Conservation (phyloP, 306 rosid genomes). For the Corylus heterophylla region DNA sequence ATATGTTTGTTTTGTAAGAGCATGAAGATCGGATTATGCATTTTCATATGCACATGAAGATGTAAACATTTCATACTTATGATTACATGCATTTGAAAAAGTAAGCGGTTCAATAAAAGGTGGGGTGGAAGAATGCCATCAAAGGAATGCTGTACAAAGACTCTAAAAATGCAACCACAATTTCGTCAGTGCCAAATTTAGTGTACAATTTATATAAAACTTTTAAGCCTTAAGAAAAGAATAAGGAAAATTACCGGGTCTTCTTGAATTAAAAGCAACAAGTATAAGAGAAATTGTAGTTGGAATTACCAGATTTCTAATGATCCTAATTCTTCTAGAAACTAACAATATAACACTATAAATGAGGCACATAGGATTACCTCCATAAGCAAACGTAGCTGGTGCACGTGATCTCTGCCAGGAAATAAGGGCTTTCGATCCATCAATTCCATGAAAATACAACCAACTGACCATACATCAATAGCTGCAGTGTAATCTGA, state of each 20-base stretch:
- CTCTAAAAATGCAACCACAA: neutral
- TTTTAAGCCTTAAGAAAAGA: neutral
- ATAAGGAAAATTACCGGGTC: neutral
- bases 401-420: slow-evolving; percentile 97
- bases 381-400: slow-evolving; percentile 95
- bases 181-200: neutral
- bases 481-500: slow-evolving; percentile 97
- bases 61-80: neutral
- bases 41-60: neutral
- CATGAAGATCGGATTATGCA: neutral
- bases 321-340: neutral
- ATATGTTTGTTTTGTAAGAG: neutral
- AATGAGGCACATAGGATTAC: slow-evolving; percentile 37
- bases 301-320: neutral
- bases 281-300: slow-evolving; percentile 3
- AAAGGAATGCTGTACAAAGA: neutral
- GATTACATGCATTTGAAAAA: neutral
- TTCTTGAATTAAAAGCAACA: neutral
- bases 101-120: neutral
- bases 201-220: neutral
- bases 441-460: slow-evolving; percentile 97
- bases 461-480: slow-evolving; percentile 98
- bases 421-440: slow-evolving; percentile 94
- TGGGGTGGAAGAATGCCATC: neutral
- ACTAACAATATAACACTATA: slow-evolving; percentile 1